phyloP scores from a whole-genome alignment of 805 yeast species.

The Wickerhamiella azymoides region DNA sequence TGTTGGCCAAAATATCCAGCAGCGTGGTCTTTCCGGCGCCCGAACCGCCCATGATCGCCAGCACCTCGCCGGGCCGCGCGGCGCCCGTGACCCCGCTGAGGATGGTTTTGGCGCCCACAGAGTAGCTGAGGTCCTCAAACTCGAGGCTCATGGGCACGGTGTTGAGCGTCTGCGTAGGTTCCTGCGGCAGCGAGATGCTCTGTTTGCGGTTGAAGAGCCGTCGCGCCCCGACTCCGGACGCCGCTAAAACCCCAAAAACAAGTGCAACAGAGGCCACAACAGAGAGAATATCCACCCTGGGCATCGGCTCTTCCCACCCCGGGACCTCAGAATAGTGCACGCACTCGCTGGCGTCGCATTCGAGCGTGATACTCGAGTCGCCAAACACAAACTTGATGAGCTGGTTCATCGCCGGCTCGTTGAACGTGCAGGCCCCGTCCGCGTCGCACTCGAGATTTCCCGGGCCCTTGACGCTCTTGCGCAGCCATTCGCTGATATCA shows the following conservation, averaged over 20 bases:
- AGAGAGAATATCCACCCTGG: constrained; percentile 18
- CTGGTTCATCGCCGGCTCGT: constrained; percentile 94
- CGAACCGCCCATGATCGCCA: constrained; percentile 97
- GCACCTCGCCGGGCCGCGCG: constrained; percentile 73
- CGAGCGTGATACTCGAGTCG: constrained; percentile 74
- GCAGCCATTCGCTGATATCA: constrained; percentile 82
- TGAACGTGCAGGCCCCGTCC: constrained; percentile 53
- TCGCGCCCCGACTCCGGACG: constrained; percentile 7
- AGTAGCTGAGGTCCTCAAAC: constrained; percentile 60
- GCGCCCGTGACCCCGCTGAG: constrained; percentile 56
- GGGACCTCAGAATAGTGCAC: constrained; percentile 86
- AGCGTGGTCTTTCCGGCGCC: constrained; percentile 97
- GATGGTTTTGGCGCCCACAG: constrained; percentile 37
- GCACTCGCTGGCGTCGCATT: constrained; percentile 82
- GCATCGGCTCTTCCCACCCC: constrained; percentile 62
- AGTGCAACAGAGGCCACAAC: constrained; percentile 17
- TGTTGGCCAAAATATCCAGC: constrained; percentile 80
- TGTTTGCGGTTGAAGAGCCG: constrained; percentile 5
- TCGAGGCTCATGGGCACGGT: constrained; percentile 53
- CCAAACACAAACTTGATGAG: constrained; percentile 84
- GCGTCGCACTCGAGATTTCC: constrained; percentile 78
- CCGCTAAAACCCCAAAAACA: constrained; percentile 15
- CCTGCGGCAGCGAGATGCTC: constrained; percentile 5
- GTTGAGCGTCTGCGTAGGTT: constrained; percentile 9
- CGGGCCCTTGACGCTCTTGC: constrained; percentile 84